phyloP scores from a whole-genome alignment of 164 flowering plant genomes.

The Tetracentron sinense region DNA sequence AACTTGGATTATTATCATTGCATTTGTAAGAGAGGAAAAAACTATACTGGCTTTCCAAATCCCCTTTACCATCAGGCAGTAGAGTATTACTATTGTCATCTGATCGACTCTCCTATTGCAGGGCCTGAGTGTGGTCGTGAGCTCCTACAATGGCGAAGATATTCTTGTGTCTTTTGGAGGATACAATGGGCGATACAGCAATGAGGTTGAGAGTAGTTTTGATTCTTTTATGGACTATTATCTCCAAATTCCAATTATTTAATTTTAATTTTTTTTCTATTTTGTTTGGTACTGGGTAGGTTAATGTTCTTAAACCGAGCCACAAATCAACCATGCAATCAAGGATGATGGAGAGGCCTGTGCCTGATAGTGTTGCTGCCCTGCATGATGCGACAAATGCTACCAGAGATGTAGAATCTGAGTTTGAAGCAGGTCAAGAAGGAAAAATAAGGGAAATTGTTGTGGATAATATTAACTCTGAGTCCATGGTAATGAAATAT shows the following conservation, averaged over 20 bases:
- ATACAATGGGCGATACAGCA: constrained; percentile 94
- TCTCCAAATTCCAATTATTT: background rate
- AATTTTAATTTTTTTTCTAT: constrained; percentile 9
- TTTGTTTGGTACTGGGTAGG: constrained; percentile 37
- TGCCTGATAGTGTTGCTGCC: constrained; percentile 76
- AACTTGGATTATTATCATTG: background rate
- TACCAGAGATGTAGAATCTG: constrained; percentile 76
- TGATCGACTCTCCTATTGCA: constrained; percentile 27
- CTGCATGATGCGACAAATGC: constrained; percentile 64
- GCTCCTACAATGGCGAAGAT: constrained; percentile 83
- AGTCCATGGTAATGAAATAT: constrained; percentile 41
- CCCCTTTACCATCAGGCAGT: background rate
- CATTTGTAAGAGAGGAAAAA: background rate
- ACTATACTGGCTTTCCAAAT: background rate
- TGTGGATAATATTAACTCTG: constrained; percentile 68
- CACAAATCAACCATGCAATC: constrained; percentile 78
- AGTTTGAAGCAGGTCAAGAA: constrained; percentile 69
- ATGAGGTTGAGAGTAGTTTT: constrained; percentile 53
- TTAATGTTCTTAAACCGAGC: constrained; percentile 90
- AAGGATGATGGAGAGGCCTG: constrained; percentile 53
- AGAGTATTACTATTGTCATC: constrained; percentile 5
- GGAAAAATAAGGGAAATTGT: constrained; percentile 85
- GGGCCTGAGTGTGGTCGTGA: constrained; percentile 90
- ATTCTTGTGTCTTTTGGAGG: constrained; percentile 95
- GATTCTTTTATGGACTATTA: constrained; percentile 6